A percentile compares a stretch with the other conserved stretches of the same genome.
Evolutionary conservation across 441 rosid species (phyloP).

Genomic region (Manihot esculenta): DNA sequence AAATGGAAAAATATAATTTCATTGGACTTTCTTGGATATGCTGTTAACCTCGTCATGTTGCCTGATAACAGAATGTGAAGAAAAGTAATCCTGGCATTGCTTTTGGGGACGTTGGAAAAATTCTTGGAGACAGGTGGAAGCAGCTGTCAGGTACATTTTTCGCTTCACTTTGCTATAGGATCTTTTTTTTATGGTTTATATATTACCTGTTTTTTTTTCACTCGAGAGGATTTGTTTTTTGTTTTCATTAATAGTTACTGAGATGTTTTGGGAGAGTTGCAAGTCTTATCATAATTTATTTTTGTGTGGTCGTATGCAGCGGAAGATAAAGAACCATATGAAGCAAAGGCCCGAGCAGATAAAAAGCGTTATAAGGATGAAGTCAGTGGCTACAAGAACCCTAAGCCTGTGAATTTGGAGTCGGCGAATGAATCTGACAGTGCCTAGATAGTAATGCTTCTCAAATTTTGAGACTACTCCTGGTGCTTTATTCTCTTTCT

Average conservation of each 20-base stretch:
- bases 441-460: slow-evolving; percentile 15
- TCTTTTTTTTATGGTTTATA: too few species aligned
- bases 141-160: slow-evolving; percentile 56
- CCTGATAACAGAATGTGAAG: slow-evolving; percentile 58
- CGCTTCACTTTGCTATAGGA: slow-evolving; percentile 5
- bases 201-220: background rate
- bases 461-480: too few species aligned
- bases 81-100: slow-evolving; percentile 74
- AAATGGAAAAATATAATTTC: background rate
- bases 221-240: too few species aligned
- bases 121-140: slow-evolving; percentile 82
- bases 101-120: slow-evolving; percentile 59
- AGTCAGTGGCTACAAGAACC: slow-evolving; percentile 69
- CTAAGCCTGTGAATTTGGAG: slow-evolving; percentile 61
- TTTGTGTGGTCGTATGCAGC: slow-evolving; percentile 33
- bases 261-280: background rate
- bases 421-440: slow-evolving; percentile 62
- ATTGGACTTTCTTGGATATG: background rate
- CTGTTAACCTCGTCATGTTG: slow-evolving; percentile 13
- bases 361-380: slow-evolving; percentile 69
- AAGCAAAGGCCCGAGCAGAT: slow-evolving; percentile 73
- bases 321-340: slow-evolving; percentile 84
- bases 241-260: too few species aligned
- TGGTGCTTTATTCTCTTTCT: too few species aligned
- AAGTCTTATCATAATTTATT: too few species aligned